phyloP scores from a whole-genome alignment of 2,329 filamentous ascomycete genomes.

The Lasiodiplodia theobromae region DNA sequence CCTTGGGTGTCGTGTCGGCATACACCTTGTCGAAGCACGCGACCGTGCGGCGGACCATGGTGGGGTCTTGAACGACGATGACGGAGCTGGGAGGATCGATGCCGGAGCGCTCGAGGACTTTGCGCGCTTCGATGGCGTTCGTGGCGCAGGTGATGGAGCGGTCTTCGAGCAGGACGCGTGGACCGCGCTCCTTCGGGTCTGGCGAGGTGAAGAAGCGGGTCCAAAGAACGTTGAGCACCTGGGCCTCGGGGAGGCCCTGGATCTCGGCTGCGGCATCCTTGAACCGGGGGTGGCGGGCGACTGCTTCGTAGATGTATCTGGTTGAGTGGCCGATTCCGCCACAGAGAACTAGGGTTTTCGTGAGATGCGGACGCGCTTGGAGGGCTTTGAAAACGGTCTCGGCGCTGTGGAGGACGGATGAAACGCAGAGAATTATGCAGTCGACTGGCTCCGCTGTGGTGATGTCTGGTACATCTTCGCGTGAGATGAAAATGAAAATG shows the following conservation, averaged over 20 bases:
- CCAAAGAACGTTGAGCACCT: conserved; percentile 49
- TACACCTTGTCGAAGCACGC: conserved; percentile 52
- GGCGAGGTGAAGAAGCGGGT: conserved; percentile 39
- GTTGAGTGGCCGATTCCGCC: conserved; percentile 57
- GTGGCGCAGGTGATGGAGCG: conserved; percentile 56
- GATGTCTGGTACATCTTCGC: conserved; percentile 36
- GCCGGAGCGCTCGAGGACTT: conserved; percentile 43
- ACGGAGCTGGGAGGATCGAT: conserved; percentile 37
- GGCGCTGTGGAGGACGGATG: conserved; percentile 47
- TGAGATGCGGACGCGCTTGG: conserved; percentile 38
- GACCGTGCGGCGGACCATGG: conserved; percentile 53
- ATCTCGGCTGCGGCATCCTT: conserved; percentile 37
- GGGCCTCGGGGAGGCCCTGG: conserved; percentile 49
- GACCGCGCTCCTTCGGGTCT: conserved; percentile 36
- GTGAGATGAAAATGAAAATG: conserved; percentile 40
- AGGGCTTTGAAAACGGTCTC: conserved; percentile 45
- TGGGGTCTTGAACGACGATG: conserved; percentile 55
- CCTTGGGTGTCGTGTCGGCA: conserved; percentile 30
- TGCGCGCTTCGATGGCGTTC: conserved; percentile 50
- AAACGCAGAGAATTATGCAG: conserved; percentile 51
- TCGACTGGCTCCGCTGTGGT: conserved; percentile 37
- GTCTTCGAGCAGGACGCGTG: conserved; percentile 50
- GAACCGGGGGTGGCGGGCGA: conserved; percentile 43
- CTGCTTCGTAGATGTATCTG: conserved; percentile 50
- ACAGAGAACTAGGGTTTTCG: conserved; percentile 50